Evolutionary conservation across 306 rosid species (phyloP), one percentile per base, ranked within the genome.

Genomic region (Trifolium subterraneum): DNA sequence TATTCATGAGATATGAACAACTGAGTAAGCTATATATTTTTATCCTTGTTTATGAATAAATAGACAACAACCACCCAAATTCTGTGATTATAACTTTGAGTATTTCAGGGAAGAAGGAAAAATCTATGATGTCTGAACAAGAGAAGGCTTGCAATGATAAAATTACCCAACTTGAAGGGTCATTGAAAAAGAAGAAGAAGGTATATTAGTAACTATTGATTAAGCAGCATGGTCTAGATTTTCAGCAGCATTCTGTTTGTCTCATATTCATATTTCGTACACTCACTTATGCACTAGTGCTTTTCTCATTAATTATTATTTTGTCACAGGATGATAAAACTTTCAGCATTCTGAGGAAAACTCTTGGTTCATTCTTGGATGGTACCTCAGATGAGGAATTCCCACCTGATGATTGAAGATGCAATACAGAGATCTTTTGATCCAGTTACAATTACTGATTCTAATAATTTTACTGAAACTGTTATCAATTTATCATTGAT

Each of bases 111-210:
- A 93, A 89, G 85, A 87, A 82, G 81, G 97, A 93, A 75, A 93
- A 82, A 66, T 72, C 68, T 70, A 64, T 85, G 85, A 92, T 92
- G 51, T 70, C 92, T 11, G 90, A 94, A 78, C 95, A 87, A 63
- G 99, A 92, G 85, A 90, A 83, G 29, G 79, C 89, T 51, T 92
- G 92, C 81, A 77, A 80, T 39, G 87, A 85, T 20, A 92, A 92
- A 77, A 86, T 94, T 85, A 78, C 87, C 64, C 83, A 86, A 64
- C 82, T 92, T 68, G 97, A 90, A 85, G 91, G 81, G 67, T 87
- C 97, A n/a, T 64, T 92, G 87, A 90, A 86, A 83, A 92, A 82
- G 89, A 94, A 94, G 87, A 92, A 88, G 74, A 85, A 88, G 96
- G 99, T 88, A 80, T 15, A 62, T 15, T 7, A 60, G 42, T 22